Base-by-base conservation (phyloP, 768 basidiomycete genomes). In the Suillus bovinus region DNA sequence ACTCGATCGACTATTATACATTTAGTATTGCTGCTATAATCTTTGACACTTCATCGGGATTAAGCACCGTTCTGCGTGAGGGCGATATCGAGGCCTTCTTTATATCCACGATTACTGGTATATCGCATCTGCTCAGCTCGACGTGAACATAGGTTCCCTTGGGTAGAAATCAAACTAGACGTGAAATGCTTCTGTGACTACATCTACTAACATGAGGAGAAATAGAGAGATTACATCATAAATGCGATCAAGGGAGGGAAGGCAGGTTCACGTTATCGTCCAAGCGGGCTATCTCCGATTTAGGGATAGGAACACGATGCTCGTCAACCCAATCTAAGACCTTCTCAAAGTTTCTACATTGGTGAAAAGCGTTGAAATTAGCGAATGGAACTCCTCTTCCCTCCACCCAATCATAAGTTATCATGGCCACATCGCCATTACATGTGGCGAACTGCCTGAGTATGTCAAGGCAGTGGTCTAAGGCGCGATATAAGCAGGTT, bases 361-460 rank as follows among this genome's bases (percentile, higher is more conserved):
- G 29, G 24, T 61, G 60, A 34, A 14, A 16, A 41, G 22, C n/a
- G n/a, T 57, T 22, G 60, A 53, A 39, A 22, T 61, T 7, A n/a
- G 50, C 16, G 1, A 29, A 10, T 5, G 60, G 60, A 4, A 3
- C 4, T 8, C 0, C 3, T 9, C 2, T 24, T 10, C 39, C 63
- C 33, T 46, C 39, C 13, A 66, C n/a, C 64, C 64, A 66, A 49
- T 66, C 59, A 36, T 63, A 46, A 5, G 36, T 20, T 13, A 66
- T 49, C 63, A 66, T 61, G 6, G 46, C 52, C 8, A 61, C 24
- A 42, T 66, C 62, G 9, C 62, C 29, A 14, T 33, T 34, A 29
- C 64, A 66, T 62, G 63, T 66, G 13, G 54, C 6, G n/a, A 36
- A n/a, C 59, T 66, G 62, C 16, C 64, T 53, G 33, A 64, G 16